phyloP scores from a whole-genome alignment of 305 asterid species.

The Fraxinus sp. region DNA sequence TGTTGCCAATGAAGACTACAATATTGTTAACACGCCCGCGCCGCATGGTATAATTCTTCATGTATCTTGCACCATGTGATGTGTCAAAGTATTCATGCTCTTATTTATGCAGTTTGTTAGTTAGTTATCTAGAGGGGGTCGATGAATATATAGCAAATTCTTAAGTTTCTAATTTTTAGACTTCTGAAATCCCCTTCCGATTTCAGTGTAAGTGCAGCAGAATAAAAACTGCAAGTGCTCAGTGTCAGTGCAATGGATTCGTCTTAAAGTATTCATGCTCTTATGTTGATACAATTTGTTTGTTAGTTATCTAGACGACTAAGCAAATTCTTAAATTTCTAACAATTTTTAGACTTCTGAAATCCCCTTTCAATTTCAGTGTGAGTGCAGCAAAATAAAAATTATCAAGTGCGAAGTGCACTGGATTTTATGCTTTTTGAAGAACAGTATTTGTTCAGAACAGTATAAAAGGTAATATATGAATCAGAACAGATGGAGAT shows the following conservation, averaged over 20 bases:
- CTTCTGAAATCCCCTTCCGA: not conserved
- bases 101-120: not conserved
- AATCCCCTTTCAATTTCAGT: not conserved
- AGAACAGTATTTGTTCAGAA: not conserved
- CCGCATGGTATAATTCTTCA: conserved; percentile 53
- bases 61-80: conserved; percentile 16
- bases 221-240: not conserved
- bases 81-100: conserved; percentile 6
- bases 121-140: not conserved
- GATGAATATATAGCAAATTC: not conserved
- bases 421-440: not conserved
- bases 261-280: conserved; percentile 9
- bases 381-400: not conserved
- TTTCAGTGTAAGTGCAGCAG: not conserved
- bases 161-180: not conserved
- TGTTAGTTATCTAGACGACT: not conserved
- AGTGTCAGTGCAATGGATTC: not conserved
- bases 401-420: not conserved
- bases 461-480: not conserved
- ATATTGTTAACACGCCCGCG: conserved; percentile 81
- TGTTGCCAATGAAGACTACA: conserved; percentile 86
- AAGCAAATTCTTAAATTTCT: not conserved
- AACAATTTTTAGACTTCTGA: not conserved
- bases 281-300: not conserved
- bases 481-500: not conserved